Conservation (phyloP, 352 stramenopile genomes). For the Phytopythium sindhum region DNA sequence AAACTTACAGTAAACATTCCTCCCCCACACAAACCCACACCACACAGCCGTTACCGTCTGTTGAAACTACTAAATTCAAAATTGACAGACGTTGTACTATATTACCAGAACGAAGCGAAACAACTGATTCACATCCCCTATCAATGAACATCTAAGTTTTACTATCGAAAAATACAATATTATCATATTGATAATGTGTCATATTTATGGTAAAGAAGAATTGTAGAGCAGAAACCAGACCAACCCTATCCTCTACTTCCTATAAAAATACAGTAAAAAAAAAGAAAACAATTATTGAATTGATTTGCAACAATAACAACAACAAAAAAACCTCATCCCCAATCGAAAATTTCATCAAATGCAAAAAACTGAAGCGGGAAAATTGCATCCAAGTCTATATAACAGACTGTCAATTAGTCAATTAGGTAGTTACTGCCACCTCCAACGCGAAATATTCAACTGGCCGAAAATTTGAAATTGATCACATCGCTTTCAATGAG, state of each 20-base stretch:
- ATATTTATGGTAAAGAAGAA: not conserved
- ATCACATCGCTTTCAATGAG: not conserved
- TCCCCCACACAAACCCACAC: not conserved
- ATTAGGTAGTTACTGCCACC: no score
- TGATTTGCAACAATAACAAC: no score
- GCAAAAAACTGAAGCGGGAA: not conserved
- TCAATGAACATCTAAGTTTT: not conserved
- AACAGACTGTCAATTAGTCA: no score
- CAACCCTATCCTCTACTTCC: not conserved
- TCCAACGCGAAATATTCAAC: not conserved
- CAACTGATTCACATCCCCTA: not conserved
- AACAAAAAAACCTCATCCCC: no score
- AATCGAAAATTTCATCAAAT: not conserved
- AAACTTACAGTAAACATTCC: no score
- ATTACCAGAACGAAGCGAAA: no score
- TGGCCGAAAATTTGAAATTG: not conserved
- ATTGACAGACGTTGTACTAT: not conserved
- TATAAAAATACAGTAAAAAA: not conserved
- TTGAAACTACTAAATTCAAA: not conserved
- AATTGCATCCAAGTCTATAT: no score
- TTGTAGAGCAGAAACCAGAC: not conserved
- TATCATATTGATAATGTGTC: not conserved
- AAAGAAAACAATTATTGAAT: no score
- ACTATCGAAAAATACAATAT: not conserved
- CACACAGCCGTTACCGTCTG: not conserved